These are phyloP conservation scores for Codiaeum variegatum DNA, from an alignment of 441 rosid species.

Conservation along the genomic window DNA sequence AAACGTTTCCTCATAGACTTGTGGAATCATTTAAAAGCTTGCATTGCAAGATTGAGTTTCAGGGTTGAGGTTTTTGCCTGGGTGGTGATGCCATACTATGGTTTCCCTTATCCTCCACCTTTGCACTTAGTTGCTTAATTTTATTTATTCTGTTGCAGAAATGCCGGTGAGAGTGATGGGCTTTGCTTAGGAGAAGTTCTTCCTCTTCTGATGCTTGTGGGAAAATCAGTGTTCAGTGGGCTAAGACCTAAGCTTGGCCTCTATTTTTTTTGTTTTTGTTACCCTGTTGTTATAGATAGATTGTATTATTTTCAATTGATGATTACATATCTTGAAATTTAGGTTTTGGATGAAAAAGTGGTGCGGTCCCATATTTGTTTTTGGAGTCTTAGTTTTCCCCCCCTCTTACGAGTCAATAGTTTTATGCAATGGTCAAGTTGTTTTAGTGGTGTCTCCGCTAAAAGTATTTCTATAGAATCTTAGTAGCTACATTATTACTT, in stretches of 20 bases:
- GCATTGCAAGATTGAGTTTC: conserved; percentile 47
- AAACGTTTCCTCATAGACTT: conserved; percentile 42
- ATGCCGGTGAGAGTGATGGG: conserved; percentile 52
- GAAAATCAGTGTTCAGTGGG: conserved; percentile 39
- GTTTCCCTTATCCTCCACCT: conserved; percentile 40
- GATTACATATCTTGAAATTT: conserved; percentile 24
- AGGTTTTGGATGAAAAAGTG: conserved; percentile 25
- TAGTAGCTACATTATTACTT: background rate
- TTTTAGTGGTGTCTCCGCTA: background rate
- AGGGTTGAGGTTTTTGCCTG: conserved; percentile 44
- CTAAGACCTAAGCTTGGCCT: conserved; percentile 36
- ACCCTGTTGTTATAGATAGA: conserved; percentile 32
- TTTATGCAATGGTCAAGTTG: background rate
- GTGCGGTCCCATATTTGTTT: conserved; percentile 7
- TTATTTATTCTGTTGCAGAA: conserved; percentile 70
- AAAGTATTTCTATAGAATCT: background rate
- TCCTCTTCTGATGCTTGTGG: conserved; percentile 51
- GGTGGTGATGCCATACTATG: conserved; percentile 40
- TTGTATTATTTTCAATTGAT: conserved; percentile 10
- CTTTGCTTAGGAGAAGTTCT: conserved; percentile 54
- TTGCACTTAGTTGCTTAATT: conserved; percentile 40
- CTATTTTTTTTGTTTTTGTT: background rate
- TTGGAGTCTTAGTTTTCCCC: conserved; percentile 13
- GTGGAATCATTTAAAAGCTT: conserved; percentile 40
- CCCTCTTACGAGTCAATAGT: conserved; percentile 14